Percentiles rank a stretch among this genome's conserved stretches.
phyloP scores from a whole-genome alignment of 1,284 basidiomycete genomes.

The Ganoderma boninense region DNA sequence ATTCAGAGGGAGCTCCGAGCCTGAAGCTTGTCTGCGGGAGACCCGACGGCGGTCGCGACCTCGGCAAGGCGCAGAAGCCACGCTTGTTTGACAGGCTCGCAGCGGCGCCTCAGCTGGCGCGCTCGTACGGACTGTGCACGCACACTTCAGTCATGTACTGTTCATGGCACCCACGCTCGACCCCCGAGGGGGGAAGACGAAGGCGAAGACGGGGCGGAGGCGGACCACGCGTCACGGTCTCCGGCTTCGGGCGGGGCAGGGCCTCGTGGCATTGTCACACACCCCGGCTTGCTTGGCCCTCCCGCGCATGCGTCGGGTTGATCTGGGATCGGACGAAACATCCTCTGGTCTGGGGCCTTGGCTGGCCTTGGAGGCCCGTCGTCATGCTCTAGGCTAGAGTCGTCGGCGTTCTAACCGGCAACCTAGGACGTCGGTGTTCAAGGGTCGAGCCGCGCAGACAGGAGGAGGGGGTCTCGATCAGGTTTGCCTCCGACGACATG shows the following conservation, averaged over 20 bases:
- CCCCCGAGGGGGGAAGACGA: background rate
- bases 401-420: slow-evolving; percentile 9
- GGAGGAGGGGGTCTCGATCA: background rate
- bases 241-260: background rate
- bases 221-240: background rate
- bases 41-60: background rate
- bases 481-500: background rate
- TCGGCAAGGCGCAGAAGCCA: background rate
- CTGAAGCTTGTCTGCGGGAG: background rate
- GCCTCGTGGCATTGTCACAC: background rate
- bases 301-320: too few species aligned
- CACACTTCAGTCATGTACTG: too few species aligned
- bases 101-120: background rate
- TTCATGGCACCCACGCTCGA: background rate
- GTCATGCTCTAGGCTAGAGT: background rate
- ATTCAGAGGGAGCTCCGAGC: background rate
- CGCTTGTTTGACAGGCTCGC: slow-evolving; percentile 5
- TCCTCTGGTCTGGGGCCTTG: background rate
- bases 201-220: background rate
- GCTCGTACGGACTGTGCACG: background rate
- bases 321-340: too few species aligned
- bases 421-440: background rate
- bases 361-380: background rate
- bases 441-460: background rate
- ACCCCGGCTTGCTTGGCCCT: background rate